Conservation (phyloP, 768 basidiomycete species). For the Termitomyces titanicus region DNA sequence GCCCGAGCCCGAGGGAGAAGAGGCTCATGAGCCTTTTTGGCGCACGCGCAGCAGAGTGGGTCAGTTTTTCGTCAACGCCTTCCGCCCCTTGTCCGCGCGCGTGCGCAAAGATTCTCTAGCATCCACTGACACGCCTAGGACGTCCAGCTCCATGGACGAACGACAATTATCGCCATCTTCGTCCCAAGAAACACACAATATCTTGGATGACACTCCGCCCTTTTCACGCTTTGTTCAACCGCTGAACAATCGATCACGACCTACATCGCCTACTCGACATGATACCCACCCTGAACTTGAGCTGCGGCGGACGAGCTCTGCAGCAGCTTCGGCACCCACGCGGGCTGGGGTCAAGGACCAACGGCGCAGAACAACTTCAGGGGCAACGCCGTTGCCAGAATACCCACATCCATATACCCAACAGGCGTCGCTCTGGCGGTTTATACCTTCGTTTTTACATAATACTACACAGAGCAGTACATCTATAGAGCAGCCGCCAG, state of each 20-base stretch:
- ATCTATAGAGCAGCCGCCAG: conserved; percentile 12
- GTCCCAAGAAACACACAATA: conserved; percentile 15
- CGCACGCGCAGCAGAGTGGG: conserved; percentile 44
- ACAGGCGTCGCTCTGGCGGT: conserved; percentile 37
- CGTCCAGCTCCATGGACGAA: conserved; percentile 16
- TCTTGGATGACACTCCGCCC: conserved; percentile 14
- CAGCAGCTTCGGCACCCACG: neutral
- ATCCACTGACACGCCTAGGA: conserved; percentile 23
- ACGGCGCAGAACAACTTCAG: conserved; percentile 16
- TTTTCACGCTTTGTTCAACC: conserved; percentile 21
- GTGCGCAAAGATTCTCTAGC: conserved; percentile 33
- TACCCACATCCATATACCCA: conserved; percentile 8
- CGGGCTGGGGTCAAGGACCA: neutral
- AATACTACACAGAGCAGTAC: conserved; percentile 23
- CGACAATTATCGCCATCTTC: conserved; percentile 18
- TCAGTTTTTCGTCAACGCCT: conserved; percentile 51
- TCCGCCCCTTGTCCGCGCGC: conserved; percentile 42
- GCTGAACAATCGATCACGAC: conserved; percentile 11
- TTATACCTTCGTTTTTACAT: conserved; percentile 45
- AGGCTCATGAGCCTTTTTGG: conserved; percentile 19
- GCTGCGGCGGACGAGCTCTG: conserved; percentile 3
- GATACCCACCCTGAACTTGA: conserved; percentile 4
- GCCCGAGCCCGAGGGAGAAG: conserved; percentile 36
- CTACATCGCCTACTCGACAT: conserved; percentile 12
- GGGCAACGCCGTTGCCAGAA: conserved; percentile 2